Conservation (phyloP, 108 stramenopile genomes). For the Fistulifera pelliculosa region DNA sequence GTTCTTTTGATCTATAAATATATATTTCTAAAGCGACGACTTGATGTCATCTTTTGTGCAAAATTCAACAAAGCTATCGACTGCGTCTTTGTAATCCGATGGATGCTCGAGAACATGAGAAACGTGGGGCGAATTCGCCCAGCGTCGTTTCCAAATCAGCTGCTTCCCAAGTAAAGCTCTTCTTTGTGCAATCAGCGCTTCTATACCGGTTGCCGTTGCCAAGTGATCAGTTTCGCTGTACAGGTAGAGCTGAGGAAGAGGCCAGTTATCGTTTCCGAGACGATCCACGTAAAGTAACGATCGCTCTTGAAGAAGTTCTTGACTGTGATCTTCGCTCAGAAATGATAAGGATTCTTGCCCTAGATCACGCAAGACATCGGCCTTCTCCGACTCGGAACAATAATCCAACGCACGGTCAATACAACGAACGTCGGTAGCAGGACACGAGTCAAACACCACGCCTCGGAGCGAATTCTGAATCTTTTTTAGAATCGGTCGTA, state of each 20-base stretch:
- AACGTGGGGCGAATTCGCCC: conserved; percentile 54
- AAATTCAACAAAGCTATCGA: conserved; percentile 10
- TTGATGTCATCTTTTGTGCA: too few species aligned
- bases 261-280: conserved; percentile 23
- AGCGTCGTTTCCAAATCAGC: conserved; percentile 27
- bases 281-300: conserved; percentile 36
- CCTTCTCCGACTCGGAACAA: conserved; percentile 19
- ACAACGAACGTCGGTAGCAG: conserved; percentile 26
- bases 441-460: conserved; percentile 71
- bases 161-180: conserved; percentile 12
- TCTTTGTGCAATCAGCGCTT: conserved; percentile 31
- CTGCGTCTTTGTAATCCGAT: conserved; percentile 24
- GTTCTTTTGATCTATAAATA: too few species aligned
- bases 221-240: conserved; percentile 54
- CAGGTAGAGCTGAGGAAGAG: conserved; percentile 57
- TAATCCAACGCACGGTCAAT: conserved; percentile 23
- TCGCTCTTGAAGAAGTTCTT: conserved; percentile 4
- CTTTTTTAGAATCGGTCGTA: not conserved
- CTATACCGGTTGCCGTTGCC: conserved; percentile 24
- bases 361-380: not conserved
- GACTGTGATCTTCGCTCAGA: conserved; percentile 4
- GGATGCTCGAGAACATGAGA: conserved; percentile 50
- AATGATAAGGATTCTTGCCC: not conserved
- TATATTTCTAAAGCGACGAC: too few species aligned
- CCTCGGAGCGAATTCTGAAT: conserved; percentile 15